phyloP scores from a whole-genome alignment of 768 basidiomycete species.

The Boletus bicolor region DNA sequence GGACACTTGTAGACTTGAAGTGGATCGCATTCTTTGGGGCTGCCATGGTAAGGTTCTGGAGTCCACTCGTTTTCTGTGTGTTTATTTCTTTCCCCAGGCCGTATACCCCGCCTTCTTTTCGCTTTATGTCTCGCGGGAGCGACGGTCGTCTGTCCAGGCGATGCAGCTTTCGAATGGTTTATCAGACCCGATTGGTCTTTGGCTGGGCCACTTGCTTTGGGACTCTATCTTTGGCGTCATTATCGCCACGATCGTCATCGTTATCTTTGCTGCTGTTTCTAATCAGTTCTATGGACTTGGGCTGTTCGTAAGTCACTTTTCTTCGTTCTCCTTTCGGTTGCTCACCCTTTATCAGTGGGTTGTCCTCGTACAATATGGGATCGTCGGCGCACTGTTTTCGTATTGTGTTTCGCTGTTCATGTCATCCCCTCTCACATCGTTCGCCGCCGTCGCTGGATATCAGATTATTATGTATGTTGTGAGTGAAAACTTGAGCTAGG shows the following conservation, averaged over 20 bases:
- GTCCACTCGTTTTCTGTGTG: background rate
- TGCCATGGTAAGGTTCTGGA: constrained; percentile 50
- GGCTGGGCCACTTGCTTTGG: constrained; percentile 77
- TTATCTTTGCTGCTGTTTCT: constrained; percentile 55
- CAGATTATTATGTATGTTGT: constrained; percentile 72
- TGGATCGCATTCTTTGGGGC: constrained; percentile 77
- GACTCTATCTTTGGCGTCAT: constrained; percentile 60
- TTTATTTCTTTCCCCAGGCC: constrained; percentile 37
- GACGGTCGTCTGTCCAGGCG: constrained; percentile 65
- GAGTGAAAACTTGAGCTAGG: constrained; percentile 26
- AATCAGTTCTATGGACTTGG: constrained; percentile 70
- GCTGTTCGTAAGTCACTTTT: constrained; percentile 46
- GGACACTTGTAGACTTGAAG: constrained; percentile 59
- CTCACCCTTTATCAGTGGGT: constrained; percentile 52
- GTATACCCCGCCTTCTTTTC: constrained; percentile 82
- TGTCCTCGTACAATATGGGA: constrained; percentile 65
- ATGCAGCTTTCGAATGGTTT: constrained; percentile 82
- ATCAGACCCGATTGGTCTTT: constrained; percentile 63
- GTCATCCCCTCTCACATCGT: constrained; percentile 66
- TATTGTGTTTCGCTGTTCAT: constrained; percentile 62
- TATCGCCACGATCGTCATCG: constrained; percentile 59
- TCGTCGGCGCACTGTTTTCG: constrained; percentile 64
- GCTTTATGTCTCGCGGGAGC: constrained; percentile 72
- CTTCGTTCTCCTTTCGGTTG: background rate
- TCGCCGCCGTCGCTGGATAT: constrained; percentile 69